A percentile compares a stretch with the other conserved stretches of the same genome.
Conservation (phyloP, 2,329 filamentous ascomycete species). For the Trichophyton verrucosum region DNA sequence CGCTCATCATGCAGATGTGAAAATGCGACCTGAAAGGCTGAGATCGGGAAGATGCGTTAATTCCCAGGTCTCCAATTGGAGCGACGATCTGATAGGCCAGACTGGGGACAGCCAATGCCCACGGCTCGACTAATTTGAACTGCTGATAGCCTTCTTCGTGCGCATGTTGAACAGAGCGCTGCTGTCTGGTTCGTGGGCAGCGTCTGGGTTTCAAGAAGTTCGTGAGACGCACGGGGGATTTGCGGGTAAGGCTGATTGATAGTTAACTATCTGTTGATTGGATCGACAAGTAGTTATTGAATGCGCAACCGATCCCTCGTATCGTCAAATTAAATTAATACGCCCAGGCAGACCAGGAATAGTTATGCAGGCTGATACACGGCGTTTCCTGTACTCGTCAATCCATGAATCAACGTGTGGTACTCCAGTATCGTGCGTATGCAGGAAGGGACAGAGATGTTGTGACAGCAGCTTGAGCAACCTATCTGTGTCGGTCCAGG, state of each 20-base stretch:
- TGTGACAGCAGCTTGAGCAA: background rate
- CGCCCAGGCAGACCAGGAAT: background rate
- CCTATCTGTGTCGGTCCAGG: background rate
- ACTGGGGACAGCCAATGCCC: background rate
- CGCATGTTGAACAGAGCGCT: background rate
- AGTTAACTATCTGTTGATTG: background rate
- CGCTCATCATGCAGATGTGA: background rate
- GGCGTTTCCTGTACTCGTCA: background rate
- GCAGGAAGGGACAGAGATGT: background rate
- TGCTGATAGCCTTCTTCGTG: background rate
- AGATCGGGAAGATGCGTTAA: background rate
- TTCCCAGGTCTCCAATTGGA: background rate
- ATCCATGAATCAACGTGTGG: background rate
- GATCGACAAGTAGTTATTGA: background rate
- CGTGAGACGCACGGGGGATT: background rate
- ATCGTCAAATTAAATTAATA: background rate
- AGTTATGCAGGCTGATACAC: background rate
- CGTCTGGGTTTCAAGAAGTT: background rate
- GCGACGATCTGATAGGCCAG: background rate
- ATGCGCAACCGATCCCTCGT: background rate
- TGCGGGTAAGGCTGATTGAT: slow-evolving; percentile 5
- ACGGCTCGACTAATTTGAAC: background rate
- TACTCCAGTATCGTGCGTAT: background rate
- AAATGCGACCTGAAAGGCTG: background rate
- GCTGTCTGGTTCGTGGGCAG: background rate